Evolutionary conservation across 208 protist species (phyloP).

Genomic region (Sergeia podlipaevii): DNA sequence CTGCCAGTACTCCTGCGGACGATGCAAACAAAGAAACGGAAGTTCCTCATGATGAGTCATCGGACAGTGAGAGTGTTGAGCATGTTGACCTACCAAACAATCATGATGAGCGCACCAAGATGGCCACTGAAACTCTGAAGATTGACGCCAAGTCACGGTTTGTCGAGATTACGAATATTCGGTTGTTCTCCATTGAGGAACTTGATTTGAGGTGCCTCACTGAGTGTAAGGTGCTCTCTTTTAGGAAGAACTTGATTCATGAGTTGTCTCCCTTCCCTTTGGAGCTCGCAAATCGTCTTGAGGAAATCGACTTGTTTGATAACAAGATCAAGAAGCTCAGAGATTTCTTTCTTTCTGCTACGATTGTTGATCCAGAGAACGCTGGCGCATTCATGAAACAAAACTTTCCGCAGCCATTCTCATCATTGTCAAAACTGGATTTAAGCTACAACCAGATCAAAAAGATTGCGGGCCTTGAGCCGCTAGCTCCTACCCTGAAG

Average conservation of each 20-base stretch:
- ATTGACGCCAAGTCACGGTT: slow-evolving; percentile 46
- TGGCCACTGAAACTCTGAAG: slow-evolving; percentile 31
- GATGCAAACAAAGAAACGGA: too few relatives aligned
- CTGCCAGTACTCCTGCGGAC: neutral
- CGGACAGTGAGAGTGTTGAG: slow-evolving; percentile 26
- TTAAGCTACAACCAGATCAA: slow-evolving; percentile 90
- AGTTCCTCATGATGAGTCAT: neutral
- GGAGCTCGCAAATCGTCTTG: slow-evolving; percentile 49
- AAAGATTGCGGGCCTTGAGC: slow-evolving; percentile 65
- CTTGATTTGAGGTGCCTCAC: slow-evolving; percentile 60
- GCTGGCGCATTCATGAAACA: slow-evolving; percentile 15
- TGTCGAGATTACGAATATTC: slow-evolving; percentile 83
- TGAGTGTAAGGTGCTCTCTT: slow-evolving; percentile 54
- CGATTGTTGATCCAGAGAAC: slow-evolving; percentile 10
- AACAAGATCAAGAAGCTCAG: slow-evolving; percentile 87
- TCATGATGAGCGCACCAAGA: slow-evolving; percentile 1
- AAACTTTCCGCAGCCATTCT: slow-evolving; percentile 32
- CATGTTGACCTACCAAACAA: neutral
- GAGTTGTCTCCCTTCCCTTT: slow-evolving; percentile 69
- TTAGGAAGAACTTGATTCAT: slow-evolving; percentile 91
- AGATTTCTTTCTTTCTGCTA: slow-evolving; percentile 67
- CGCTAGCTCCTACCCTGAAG: slow-evolving; percentile 62
- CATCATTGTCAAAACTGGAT: slow-evolving; percentile 71
- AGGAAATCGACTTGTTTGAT: slow-evolving; percentile 89
- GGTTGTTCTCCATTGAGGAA: slow-evolving; percentile 85